These are phyloP conservation scores for Ophiocordyceps camponoti-rufipedis DNA, from an alignment of 2,329 filamentous ascomycete genomes.

Conservation along the genomic window DNA sequence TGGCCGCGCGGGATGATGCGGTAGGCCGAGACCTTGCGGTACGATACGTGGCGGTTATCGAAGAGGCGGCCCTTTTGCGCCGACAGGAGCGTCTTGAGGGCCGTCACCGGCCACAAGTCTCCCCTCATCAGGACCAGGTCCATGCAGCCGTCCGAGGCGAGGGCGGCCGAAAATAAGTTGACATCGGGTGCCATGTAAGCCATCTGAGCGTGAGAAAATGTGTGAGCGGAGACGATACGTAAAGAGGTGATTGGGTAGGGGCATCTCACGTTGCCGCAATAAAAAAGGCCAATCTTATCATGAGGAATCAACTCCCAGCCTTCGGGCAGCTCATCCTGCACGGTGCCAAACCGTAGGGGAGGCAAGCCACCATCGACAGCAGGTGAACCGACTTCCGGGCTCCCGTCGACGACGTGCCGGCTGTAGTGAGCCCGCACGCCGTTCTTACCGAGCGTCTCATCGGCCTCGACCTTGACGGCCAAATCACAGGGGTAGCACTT, in stretches of 20 bases:
- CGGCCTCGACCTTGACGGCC: constrained; percentile 65
- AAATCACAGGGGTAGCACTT: constrained; percentile 79
- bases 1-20: constrained; percentile 60
- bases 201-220: constrained; percentile 35
- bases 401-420: constrained; percentile 18
- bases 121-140: constrained; percentile 72
- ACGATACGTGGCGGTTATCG: constrained; percentile 57
- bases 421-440: constrained; percentile 58
- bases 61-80: constrained; percentile 63
- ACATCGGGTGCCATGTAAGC: constrained; percentile 74
- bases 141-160: constrained; percentile 69
- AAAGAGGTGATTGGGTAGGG: constrained; percentile 3
- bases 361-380: constrained; percentile 35
- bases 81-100: constrained; percentile 50
- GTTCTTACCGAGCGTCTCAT: constrained; percentile 29
- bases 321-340: constrained; percentile 56
- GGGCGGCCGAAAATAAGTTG: constrained; percentile 72
- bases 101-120: constrained; percentile 46
- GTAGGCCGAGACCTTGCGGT: constrained; percentile 77
- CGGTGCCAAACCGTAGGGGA: constrained; percentile 57
- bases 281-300: constrained; percentile 78
- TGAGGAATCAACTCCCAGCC: constrained; percentile 60
- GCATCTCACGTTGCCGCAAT: constrained; percentile 59
- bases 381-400: constrained; percentile 9
- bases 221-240: not conserved